Percentiles rank a stretch among this genome's conserved stretches.
Evolutionary conservation across 1,284 basidiomycete species (phyloP).

Genomic region (Mrakiaceae sp.): DNA sequence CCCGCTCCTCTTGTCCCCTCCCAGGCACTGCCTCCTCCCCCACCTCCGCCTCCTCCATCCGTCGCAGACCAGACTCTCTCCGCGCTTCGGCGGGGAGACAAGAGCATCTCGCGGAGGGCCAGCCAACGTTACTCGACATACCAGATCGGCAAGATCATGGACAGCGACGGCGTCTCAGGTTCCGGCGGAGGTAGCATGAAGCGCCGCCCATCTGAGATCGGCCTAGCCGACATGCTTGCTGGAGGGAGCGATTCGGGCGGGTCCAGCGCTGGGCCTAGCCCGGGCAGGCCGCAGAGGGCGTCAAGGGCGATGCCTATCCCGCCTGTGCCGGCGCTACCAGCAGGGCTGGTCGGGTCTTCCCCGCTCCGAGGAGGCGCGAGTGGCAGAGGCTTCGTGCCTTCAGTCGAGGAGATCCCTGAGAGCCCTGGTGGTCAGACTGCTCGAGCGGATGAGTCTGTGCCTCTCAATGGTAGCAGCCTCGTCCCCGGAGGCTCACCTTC

Average conservation of each 20-base stretch:
- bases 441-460: too few relatives aligned
- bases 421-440: too few relatives aligned
- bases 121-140: slow-evolving; percentile 95
- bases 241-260: too few relatives aligned
- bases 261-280: too few relatives aligned
- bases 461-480: too few relatives aligned
- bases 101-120: slow-evolving; percentile 59
- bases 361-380: neutral
- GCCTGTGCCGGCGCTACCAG: slow-evolving; percentile 6
- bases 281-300: too few relatives aligned
- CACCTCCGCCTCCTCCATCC: slow-evolving; percentile 36
- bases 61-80: slow-evolving; percentile 73
- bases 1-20: neutral
- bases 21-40: slow-evolving; percentile 3
- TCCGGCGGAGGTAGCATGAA: too few relatives aligned
- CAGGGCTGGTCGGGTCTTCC: slow-evolving; percentile 1
- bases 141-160: slow-evolving; percentile 88
- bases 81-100: slow-evolving; percentile 72
- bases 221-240: too few relatives aligned
- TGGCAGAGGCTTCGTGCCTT: slow-evolving; percentile 3
- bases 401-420: neutral
- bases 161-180: slow-evolving; percentile 21
- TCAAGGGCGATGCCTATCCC: neutral
- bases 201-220: too few relatives aligned
- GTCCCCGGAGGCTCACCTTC: too few relatives aligned